Conservation (phyloP, 2,329 filamentous ascomycete genomes). For the Dothiorella sarmentorum region DNA sequence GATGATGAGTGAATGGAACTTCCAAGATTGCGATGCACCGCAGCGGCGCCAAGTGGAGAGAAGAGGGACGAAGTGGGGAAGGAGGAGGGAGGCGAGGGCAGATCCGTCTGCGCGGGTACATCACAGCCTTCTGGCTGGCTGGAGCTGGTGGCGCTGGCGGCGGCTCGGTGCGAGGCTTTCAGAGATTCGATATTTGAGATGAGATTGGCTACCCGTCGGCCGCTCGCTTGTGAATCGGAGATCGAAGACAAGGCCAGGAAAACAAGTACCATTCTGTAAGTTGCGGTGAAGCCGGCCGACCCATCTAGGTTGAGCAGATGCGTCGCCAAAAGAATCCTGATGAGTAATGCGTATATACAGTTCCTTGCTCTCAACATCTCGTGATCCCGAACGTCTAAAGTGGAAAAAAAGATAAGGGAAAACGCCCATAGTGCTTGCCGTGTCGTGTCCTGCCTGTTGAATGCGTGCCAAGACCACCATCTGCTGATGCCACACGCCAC, state of each 20-base stretch:
- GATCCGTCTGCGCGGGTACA: no score
- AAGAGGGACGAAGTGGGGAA: no score
- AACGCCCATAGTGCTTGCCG: slow-evolving; percentile 2
- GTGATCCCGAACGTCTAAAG: neutral
- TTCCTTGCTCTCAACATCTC: neutral
- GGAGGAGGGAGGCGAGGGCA: no score
- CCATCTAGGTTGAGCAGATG: slow-evolving; percentile 17
- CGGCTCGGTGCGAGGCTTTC: neutral
- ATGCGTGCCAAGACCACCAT: neutral
- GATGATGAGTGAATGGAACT: no score
- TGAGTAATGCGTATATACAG: neutral
- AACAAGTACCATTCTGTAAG: neutral
- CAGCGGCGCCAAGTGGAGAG: no score
- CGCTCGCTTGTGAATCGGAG: neutral
- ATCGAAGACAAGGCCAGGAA: neutral
- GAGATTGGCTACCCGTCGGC: neutral
- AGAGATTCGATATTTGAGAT: neutral
- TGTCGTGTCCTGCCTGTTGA: slow-evolving; percentile 2
- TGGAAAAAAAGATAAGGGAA: neutral
- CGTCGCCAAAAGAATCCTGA: neutral
- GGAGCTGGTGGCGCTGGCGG: no score
- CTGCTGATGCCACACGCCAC: neutral
- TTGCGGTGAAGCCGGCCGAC: neutral
- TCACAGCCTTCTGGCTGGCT: no score
- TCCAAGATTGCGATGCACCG: no score